These are phyloP conservation scores for Lentinula novae-zelandiae DNA, from an alignment of 1,284 basidiomycete genomes.

Conservation along the genomic window DNA sequence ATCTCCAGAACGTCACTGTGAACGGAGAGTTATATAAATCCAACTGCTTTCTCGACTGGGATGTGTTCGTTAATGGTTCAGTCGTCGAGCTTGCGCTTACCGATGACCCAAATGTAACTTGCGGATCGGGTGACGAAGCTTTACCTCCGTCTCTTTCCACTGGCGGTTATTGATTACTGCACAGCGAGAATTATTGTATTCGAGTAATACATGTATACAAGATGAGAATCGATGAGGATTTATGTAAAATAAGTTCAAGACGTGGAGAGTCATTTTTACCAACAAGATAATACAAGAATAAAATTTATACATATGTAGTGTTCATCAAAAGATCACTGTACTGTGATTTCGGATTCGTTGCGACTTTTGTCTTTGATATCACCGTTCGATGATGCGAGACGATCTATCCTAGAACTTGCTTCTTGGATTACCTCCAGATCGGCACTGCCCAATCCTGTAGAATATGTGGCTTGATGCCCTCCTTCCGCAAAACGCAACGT, in stretches of 20 bases:
- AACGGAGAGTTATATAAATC: conserved; percentile 37
- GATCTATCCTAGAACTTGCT: not conserved
- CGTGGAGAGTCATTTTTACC: too few relatives aligned
- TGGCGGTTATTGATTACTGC: conserved; percentile 29
- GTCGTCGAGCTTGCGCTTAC: conserved; percentile 37
- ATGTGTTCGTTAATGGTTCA: conserved; percentile 35
- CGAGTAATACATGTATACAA: too few relatives aligned
- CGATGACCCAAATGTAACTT: conserved; percentile 30
- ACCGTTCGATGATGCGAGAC: not conserved
- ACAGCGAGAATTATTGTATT: too few relatives aligned
- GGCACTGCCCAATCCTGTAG: not conserved
- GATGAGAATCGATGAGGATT: not conserved
- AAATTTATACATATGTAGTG: too few relatives aligned
- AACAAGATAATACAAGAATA: too few relatives aligned
- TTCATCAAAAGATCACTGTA: not conserved
- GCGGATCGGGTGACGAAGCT: conserved; percentile 28
- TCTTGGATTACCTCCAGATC: not conserved
- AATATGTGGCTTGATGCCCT: not conserved
- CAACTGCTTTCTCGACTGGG: conserved; percentile 42
- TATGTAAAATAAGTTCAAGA: too few relatives aligned
- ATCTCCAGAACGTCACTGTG: conserved; percentile 13
- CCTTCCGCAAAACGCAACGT: conserved; percentile 5
- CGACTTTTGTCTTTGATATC: not conserved
- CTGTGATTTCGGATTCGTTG: not conserved
- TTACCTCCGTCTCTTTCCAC: conserved; percentile 42